These are phyloP conservation scores for Microsporum canis DNA, from an alignment of 2,329 filamentous ascomycete genomes.

Conservation along the genomic window DNA sequence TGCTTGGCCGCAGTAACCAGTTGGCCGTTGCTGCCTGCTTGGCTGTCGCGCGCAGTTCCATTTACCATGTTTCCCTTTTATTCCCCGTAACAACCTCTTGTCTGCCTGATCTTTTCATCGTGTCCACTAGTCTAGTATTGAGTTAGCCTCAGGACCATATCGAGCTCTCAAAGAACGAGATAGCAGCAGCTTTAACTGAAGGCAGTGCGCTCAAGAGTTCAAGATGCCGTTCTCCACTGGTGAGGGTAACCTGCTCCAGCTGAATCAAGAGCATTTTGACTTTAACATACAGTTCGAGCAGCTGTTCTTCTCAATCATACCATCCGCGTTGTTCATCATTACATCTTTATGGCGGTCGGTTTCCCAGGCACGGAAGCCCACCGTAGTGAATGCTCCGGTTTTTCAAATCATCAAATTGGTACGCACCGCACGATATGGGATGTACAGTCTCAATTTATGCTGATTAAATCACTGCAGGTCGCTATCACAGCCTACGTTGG, in stretches of 20 bases:
- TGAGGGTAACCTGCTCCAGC: background rate
- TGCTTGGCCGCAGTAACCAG: no score
- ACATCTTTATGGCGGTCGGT: constrained; percentile 1
- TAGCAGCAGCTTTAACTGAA: no score
- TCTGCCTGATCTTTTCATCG: no score
- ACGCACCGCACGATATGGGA: background rate
- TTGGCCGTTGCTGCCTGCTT: no score
- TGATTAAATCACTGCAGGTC: background rate
- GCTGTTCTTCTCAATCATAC: constrained; percentile 2
- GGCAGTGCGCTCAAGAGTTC: background rate
- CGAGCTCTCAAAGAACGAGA: no score
- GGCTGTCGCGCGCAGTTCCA: no score
- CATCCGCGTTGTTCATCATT: constrained; percentile 3
- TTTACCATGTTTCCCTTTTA: no score
- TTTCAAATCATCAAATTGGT: constrained; percentile 4
- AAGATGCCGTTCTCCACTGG: background rate
- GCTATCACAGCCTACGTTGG: background rate
- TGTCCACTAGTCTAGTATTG: background rate
- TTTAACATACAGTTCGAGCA: constrained; percentile 2
- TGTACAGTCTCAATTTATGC: background rate
- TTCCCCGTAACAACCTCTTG: no score
- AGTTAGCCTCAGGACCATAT: no score
- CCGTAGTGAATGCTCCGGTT: constrained; percentile 2
- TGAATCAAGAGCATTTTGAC: background rate
- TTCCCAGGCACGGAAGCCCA: constrained; percentile 3